Percentiles rank a stretch among this genome's conserved stretches.
Conservation (phyloP, 257 asterid species). For the Jasminum sambac region DNA sequence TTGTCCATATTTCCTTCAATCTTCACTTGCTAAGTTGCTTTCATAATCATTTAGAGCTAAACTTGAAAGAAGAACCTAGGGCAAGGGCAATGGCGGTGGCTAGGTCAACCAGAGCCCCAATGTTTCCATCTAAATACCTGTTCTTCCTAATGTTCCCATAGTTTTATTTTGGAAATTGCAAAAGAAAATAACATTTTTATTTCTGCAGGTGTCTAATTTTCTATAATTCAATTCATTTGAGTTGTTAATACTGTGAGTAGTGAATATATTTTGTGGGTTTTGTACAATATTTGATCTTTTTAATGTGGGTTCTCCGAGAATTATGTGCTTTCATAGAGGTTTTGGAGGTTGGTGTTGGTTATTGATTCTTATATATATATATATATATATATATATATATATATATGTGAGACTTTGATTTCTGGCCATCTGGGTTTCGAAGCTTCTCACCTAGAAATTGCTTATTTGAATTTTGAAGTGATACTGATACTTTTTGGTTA, state of each 20-base stretch:
- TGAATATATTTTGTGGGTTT: slow-evolving; percentile 24
- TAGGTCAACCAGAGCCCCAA: too few relatives aligned
- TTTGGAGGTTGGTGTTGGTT: slow-evolving; percentile 20
- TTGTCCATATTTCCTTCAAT: too few relatives aligned
- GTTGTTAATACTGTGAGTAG: background rate
- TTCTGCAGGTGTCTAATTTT: too few relatives aligned
- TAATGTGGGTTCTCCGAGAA: slow-evolving; percentile 28
- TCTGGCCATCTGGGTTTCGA: slow-evolving; percentile 16
- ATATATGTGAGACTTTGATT: slow-evolving; percentile 19
- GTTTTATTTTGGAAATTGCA: too few relatives aligned
- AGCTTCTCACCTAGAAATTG: background rate
- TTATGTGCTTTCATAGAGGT: slow-evolving; percentile 23
- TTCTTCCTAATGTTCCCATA: too few relatives aligned
- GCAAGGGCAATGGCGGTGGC: too few relatives aligned
- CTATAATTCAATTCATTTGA: slow-evolving; percentile 4
- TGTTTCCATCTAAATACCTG: too few relatives aligned
- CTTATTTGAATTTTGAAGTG: background rate
- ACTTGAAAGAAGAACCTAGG: too few relatives aligned
- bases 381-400: too few relatives aligned
- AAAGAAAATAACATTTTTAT: too few relatives aligned
- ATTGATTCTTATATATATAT: background rate
- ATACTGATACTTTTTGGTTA: slow-evolving; percentile 16
- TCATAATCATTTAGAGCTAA: too few relatives aligned
- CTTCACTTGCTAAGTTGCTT: too few relatives aligned
- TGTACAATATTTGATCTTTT: slow-evolving; percentile 24